These are phyloP conservation scores for Podila horticola DNA, from an alignment of 192 early-diverging fungal genomes.

Conservation along the genomic window DNA sequence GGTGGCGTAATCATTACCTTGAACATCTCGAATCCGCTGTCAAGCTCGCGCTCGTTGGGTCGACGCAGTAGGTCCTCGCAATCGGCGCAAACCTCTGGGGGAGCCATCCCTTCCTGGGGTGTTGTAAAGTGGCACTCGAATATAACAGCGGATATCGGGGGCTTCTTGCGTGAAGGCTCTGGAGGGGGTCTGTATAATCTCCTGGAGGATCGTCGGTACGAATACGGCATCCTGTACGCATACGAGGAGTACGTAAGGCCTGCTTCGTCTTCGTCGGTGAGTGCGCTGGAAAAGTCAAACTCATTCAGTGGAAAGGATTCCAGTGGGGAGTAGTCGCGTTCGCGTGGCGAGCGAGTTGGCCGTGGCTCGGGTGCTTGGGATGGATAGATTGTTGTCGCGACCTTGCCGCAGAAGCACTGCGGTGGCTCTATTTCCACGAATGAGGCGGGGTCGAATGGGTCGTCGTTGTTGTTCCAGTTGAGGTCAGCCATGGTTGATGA, in stretches of 20 bases:
- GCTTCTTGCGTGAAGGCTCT: too few relatives aligned
- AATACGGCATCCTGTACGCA: too few relatives aligned
- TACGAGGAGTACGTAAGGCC: too few relatives aligned
- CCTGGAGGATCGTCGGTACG: too few relatives aligned
- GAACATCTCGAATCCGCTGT: neutral
- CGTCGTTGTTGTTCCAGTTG: too few relatives aligned
- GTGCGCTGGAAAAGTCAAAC: too few relatives aligned
- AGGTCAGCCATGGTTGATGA: too few relatives aligned
- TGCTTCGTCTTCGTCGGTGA: too few relatives aligned
- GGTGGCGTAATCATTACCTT: neutral
- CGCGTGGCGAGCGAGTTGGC: too few relatives aligned
- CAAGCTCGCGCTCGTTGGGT: neutral
- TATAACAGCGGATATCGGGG: neutral
- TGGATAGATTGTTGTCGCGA: neutral
- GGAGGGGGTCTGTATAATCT: too few relatives aligned
- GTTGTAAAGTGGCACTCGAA: neutral
- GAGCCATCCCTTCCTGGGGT: neutral
- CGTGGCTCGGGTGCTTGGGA: neutral
- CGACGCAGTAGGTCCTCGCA: neutral
- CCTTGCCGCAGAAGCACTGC: neutral
- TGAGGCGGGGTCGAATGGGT: neutral
- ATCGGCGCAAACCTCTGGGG: neutral
- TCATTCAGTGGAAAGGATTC: too few relatives aligned
- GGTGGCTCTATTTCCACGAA: neutral
- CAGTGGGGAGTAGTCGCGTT: too few relatives aligned